Evolutionary conservation across 176 grass and related monocot genomes (phyloP), one percentile per base, ranked within the genome.

Genomic region (Eleusine indica): DNA sequence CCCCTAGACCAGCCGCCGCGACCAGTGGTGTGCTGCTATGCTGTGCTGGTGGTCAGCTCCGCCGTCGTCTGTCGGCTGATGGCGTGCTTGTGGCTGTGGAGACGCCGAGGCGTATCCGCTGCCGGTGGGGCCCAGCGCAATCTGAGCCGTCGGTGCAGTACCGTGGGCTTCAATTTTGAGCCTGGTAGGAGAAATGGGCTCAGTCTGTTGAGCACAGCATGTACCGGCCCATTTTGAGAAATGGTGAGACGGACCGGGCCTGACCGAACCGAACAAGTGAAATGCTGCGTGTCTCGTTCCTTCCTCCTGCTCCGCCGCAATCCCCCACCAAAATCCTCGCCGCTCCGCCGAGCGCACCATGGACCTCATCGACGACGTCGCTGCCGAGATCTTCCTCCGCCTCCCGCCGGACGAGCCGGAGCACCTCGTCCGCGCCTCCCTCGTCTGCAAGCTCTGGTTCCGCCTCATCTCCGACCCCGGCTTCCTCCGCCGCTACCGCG

Each of bases 31-130:
- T 10, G 9, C 9, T 47, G 44, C 44, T 47, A 8, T 60, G 53
- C 19, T 60, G 48, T 21, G 35, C 19, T 57, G 7, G 16, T 29
- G 22, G 44, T 4, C 18, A 18, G 19, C 80, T 60, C 70, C 56
- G 68, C 25, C 86, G 37, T 49, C 64, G 64, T 14, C 76, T 18
- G 28, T 25, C 40, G 67, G 51, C 16, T 37, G 66, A 13, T 30
- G 64, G 0, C 13, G 49, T 7, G 21, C 29, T 52, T 11, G 78
- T 85, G 88, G 83, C 88, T 72, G 71, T 61, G 77, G 77, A 84
- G 68, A 52, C 46, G 60, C 28, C 71, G 77, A 86, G 74, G 79
- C 79, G 88, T 78, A 86, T 86, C 88, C 58, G 41, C 38, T 78
- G 83, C 35, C 38, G 58, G 69, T 73, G 75, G 83, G 83, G 9